Conservation (phyloP, 306 rosid species). For the Quercus parvula region DNA sequence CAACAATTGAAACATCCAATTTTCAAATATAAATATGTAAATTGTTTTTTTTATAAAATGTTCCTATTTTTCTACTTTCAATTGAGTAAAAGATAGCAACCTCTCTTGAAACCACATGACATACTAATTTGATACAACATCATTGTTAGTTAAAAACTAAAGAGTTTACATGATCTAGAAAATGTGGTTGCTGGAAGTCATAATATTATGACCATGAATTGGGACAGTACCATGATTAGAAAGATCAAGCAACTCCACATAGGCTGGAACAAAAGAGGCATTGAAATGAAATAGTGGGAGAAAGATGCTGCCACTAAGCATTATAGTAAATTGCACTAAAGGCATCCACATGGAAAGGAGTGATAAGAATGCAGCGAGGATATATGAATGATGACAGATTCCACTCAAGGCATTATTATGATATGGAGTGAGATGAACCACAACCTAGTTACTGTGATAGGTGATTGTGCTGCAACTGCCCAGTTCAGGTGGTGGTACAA, state of each 20-base stretch:
- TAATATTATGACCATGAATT: background rate
- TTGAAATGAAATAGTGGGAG: background rate
- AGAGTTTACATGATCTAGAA: no score
- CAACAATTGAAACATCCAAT: background rate
- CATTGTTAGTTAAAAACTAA: no score
- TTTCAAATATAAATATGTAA: no score
- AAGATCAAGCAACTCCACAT: background rate
- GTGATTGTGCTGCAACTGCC: background rate
- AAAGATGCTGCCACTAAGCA: background rate
- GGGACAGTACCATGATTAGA: background rate
- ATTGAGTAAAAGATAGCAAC: no score
- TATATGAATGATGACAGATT: background rate
- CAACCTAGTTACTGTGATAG: background rate
- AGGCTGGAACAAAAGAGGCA: no score
- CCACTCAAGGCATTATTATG: background rate
- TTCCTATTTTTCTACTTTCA: no score
- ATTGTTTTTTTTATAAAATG: no score
- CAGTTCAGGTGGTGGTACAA: background rate
- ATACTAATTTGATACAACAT: no score
- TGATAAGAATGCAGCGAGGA: background rate
- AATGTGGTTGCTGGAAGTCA: no score
- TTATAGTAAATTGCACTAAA: background rate
- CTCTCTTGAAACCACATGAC: no score
- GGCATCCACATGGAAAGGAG: background rate
- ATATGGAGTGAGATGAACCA: background rate